Conservation (phyloP, 116 monocot genomes). For the Zostera marina region DNA sequence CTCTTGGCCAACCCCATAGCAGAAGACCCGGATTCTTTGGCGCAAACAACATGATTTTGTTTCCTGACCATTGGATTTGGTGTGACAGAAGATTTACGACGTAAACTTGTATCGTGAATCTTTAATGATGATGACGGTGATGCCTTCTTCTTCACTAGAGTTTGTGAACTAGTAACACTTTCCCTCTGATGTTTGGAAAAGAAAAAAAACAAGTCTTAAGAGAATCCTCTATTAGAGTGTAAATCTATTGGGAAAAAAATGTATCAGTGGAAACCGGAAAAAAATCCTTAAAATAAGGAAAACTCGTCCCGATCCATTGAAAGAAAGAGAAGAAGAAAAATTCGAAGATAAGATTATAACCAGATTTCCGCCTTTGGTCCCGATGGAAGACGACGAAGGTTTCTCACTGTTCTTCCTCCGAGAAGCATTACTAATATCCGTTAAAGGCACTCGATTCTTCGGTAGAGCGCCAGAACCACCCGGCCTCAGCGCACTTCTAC, state of each 20-base stretch:
- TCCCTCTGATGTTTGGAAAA: no score
- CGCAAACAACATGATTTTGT: background rate
- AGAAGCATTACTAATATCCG: background rate
- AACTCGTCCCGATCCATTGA: no score
- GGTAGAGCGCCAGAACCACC: background rate
- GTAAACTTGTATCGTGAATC: conserved; percentile 4
- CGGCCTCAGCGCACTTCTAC: background rate
- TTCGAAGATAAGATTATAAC: background rate
- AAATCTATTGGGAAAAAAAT: no score
- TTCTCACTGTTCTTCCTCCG: background rate
- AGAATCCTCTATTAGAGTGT: no score
- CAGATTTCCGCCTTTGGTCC: background rate
- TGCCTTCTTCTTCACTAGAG: conserved; percentile 19
- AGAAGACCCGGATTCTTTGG: no score
- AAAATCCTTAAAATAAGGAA: no score
- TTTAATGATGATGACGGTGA: conserved; percentile 3
- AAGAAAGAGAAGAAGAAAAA: no score
- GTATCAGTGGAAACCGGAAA: no score
- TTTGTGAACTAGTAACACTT: no score
- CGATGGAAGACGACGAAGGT: background rate
- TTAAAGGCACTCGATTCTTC: background rate
- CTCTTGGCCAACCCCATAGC: background rate
- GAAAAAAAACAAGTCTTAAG: no score
- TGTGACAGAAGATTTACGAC: no score
- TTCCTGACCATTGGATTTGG: conserved; percentile 1